phyloP scores from a whole-genome alignment of 2,329 filamentous ascomycete genomes.

The Phoma sp. region DNA sequence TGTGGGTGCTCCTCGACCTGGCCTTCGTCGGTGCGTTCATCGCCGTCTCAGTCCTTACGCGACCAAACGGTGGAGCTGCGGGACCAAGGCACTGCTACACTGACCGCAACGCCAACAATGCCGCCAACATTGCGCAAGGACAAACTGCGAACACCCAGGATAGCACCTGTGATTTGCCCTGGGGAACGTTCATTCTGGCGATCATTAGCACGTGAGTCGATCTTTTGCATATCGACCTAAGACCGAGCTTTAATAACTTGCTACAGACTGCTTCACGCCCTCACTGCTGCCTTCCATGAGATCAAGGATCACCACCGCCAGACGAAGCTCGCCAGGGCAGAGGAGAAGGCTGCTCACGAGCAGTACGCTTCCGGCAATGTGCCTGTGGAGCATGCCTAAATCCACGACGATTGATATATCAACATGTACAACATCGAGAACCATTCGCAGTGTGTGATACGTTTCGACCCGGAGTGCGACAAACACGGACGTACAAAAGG shows the following conservation, averaged over 20 bases:
- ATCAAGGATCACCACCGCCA: constrained; percentile 33
- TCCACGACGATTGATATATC: background rate
- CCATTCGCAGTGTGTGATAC: background rate
- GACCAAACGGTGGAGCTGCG: constrained; percentile 43
- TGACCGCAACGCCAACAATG: constrained; percentile 7
- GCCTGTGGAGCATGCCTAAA: background rate
- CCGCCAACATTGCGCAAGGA: constrained; percentile 18
- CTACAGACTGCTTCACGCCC: constrained; percentile 52
- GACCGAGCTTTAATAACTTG: background rate
- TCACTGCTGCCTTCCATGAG: constrained; percentile 53
- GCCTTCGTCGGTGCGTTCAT: constrained; percentile 52
- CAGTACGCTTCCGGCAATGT: background rate
- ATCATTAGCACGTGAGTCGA: constrained; percentile 55
- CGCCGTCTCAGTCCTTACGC: constrained; percentile 51
- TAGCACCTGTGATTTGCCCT: constrained; percentile 50
- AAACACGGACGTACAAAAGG: no score
- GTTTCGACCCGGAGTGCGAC: no score
- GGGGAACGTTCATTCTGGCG: constrained; percentile 54
- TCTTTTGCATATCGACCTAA: background rate
- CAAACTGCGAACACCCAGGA: constrained; percentile 24
- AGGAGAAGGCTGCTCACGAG: constrained; percentile 1
- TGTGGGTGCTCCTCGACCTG: constrained; percentile 50
- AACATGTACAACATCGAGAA: background rate
- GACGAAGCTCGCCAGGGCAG: constrained; percentile 6
- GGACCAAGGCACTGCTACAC: constrained; percentile 46